Evolutionary conservation across 257 asterid species (phyloP).

Genomic region (Ilex asprella): DNA sequence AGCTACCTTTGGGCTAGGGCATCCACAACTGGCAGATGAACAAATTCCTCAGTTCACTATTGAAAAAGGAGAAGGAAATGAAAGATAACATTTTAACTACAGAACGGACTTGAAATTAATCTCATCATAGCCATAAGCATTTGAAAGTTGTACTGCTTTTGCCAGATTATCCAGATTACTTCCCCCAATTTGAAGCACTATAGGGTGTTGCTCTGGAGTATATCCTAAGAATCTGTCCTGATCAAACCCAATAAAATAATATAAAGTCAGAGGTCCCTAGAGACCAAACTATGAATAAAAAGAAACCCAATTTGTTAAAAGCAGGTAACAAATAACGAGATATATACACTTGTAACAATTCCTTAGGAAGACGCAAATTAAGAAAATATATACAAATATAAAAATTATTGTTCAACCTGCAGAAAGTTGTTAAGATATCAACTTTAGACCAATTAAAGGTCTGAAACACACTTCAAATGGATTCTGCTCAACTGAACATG

Average conservation of each 20-base stretch:
- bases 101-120: slow-evolving; percentile 80
- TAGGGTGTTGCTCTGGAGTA: slow-evolving; percentile 91
- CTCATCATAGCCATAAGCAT: slow-evolving; percentile 86
- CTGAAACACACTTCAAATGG: too few species aligned
- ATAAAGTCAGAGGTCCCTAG: slow-evolving; percentile 10
- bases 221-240: slow-evolving; percentile 90
- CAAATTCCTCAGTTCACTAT: slow-evolving; percentile 16
- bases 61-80: slow-evolving; percentile 7
- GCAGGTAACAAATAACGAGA: too few species aligned
- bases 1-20: slow-evolving; percentile 95
- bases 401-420: too few species aligned
- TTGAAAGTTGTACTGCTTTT: slow-evolving; percentile 80
- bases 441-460: too few species aligned
- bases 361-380: too few species aligned
- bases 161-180: slow-evolving; percentile 80
- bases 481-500: too few species aligned
- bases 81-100: slow-evolving; percentile 4
- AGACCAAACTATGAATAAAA: too few species aligned
- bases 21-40: slow-evolving; percentile 66
- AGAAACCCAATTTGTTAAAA: too few species aligned
- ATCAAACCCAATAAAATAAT: slow-evolving; percentile 20
- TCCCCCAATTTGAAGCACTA: slow-evolving; percentile 95
- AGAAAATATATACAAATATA: too few species aligned
- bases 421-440: too few species aligned
- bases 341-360: too few species aligned